Conservation (phyloP, 2,329 filamentous ascomycete species). For the Didymella keratinophila region DNA sequence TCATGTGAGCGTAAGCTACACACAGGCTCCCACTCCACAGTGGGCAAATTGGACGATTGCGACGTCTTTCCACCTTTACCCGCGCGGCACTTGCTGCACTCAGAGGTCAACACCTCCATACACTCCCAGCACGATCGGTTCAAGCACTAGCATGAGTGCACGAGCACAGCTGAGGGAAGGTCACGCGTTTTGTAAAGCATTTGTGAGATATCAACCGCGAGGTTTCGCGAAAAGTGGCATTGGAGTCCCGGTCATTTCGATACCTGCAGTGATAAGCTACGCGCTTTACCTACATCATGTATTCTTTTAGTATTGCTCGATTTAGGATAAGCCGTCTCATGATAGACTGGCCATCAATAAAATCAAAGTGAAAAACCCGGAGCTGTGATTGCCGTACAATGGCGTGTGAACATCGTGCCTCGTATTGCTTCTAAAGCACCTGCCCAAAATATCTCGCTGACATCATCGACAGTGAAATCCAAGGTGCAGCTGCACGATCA, state of each 20-base stretch:
- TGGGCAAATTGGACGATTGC: not conserved
- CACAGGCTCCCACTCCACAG: not conserved
- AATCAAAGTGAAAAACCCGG: not conserved
- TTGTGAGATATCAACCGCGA: slow-evolving; percentile 20
- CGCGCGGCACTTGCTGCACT: not conserved
- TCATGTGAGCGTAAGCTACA: slow-evolving; percentile 37
- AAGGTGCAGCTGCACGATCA: not conserved
- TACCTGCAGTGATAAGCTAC: slow-evolving; percentile 14
- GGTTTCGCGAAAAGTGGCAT: slow-evolving; percentile 17
- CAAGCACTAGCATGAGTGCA: slow-evolving; percentile 2
- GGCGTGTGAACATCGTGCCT: not conserved
- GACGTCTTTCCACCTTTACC: not conserved
- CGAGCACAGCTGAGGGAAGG: slow-evolving; percentile 5
- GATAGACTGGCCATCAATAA: slow-evolving; percentile 9
- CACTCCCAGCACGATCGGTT: not conserved
- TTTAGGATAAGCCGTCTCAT: slow-evolving; percentile 8
- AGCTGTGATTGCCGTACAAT: not conserved
- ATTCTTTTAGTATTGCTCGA: slow-evolving; percentile 14
- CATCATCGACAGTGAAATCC: not conserved
- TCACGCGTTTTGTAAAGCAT: slow-evolving; percentile 20
- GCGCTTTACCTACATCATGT: slow-evolving; percentile 14
- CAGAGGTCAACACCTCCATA: not conserved
- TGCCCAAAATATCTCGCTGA: not conserved
- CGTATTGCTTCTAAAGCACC: not conserved
- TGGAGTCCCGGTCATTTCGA: slow-evolving; percentile 14